These are phyloP conservation scores for Acarospora socialis DNA, from an alignment of 2,329 filamentous ascomycete genomes.

Conservation along the genomic window DNA sequence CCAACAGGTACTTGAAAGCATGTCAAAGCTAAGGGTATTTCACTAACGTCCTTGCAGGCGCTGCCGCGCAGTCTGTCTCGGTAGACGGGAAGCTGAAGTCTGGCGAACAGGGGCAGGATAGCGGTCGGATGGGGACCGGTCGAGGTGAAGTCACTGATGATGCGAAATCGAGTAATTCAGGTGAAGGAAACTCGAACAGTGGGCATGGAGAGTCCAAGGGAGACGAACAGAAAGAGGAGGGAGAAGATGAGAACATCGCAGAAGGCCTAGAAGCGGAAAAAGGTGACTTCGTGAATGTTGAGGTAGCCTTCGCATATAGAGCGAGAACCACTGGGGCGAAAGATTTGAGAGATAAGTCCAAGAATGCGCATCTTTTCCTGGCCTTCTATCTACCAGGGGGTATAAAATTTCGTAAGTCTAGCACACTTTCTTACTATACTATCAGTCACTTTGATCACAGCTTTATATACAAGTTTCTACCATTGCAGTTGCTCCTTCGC, in stretches of 20 bases:
- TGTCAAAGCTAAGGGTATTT: conserved; percentile 19
- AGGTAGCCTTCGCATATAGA: conserved; percentile 60
- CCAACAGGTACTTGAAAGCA: conserved; percentile 52
- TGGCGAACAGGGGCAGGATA: conserved; percentile 31
- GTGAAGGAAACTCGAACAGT: conserved; percentile 21
- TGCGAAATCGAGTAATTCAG: conserved; percentile 14
- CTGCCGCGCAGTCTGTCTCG: conserved; percentile 47
- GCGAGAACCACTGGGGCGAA: conserved; percentile 47
- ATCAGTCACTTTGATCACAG: no score
- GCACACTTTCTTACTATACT: no score
- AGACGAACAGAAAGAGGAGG: conserved; percentile 25
- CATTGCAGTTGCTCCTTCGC: no score
- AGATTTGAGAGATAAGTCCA: conserved; percentile 47
- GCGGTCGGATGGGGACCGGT: conserved; percentile 36
- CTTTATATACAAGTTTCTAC: no score
- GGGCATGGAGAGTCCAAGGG: conserved; percentile 23
- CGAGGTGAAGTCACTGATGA: conserved; percentile 16
- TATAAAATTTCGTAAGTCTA: conserved; percentile 36
- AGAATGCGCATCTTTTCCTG: conserved; percentile 58
- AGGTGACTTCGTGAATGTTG: conserved; percentile 64
- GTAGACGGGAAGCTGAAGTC: no score
- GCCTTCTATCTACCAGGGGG: conserved; percentile 53
- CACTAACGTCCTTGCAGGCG: no score
- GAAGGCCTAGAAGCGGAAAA: conserved; percentile 63
- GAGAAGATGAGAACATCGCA: conserved; percentile 25